Evolutionary conservation across 1,139 yeast species (phyloP).

Genomic region (Eremothecium sinecaudum): DNA sequence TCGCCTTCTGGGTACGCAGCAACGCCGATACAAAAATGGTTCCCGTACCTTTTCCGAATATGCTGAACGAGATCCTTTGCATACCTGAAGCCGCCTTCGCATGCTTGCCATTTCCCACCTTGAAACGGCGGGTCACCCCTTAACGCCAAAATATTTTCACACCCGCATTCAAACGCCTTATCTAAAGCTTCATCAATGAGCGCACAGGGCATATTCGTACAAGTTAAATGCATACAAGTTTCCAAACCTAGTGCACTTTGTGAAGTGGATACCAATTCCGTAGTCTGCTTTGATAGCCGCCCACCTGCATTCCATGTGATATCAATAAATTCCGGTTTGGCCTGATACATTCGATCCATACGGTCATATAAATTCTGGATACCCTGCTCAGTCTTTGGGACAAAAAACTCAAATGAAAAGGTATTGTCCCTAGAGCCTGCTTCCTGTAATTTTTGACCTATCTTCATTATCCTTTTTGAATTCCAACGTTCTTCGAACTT

Average conservation of each 20-base stretch:
- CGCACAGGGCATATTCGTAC: slow-evolving; percentile 85
- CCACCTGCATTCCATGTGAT: slow-evolving; percentile 97
- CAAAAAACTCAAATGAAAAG: slow-evolving; percentile 92
- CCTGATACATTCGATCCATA: slow-evolving; percentile 93
- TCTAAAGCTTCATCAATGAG: slow-evolving; percentile 78
- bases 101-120: slow-evolving; percentile 36
- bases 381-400: slow-evolving; percentile 97
- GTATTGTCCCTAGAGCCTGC: slow-evolving; percentile 41
- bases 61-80: slow-evolving; percentile 57
- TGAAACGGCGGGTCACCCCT: slow-evolving; percentile 75
- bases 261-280: slow-evolving; percentile 85
- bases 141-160: slow-evolving; percentile 82
- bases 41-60: slow-evolving; percentile 47
- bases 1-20: slow-evolving; percentile 75
- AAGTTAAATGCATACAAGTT: slow-evolving; percentile 96
- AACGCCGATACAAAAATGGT: slow-evolving; percentile 62
- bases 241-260: slow-evolving; percentile 90
- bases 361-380: slow-evolving; percentile 92
- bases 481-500: too few relatives aligned
- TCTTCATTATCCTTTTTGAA: too few relatives aligned
- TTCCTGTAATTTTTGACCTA: too few relatives aligned
- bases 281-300: slow-evolving; percentile 58
- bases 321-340: slow-evolving; percentile 81
- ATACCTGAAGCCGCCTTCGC: slow-evolving; percentile 60
- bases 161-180: slow-evolving; percentile 82